A percentile compares a stretch with the other conserved stretches of the same genome.
These are phyloP conservation scores for Capsicum baccatum DNA, from an alignment of 257 asterid genomes.

Conservation along the genomic window DNA sequence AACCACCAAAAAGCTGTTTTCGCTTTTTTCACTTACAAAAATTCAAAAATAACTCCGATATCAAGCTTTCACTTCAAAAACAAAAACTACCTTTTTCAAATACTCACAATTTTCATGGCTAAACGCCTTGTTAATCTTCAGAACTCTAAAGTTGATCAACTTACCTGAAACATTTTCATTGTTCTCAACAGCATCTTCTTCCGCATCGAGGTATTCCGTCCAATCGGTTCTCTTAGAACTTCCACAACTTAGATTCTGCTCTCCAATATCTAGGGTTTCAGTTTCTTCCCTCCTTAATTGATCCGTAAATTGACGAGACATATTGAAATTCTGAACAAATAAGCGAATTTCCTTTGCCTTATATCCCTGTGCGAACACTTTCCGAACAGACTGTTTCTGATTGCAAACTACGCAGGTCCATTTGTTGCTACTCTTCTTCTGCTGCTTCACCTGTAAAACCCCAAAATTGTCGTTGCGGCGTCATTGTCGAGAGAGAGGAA, in stretches of 20 bases:
- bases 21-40: too few species aligned
- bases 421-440: conserved; percentile 86
- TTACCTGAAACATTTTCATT: conserved; percentile 42
- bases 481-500: neutral
- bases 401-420: conserved; percentile 95
- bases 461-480: neutral
- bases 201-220: conserved; percentile 70
- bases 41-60: too few species aligned
- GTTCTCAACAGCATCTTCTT: conserved; percentile 38
- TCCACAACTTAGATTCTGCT: conserved; percentile 25
- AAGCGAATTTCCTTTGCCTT: conserved; percentile 83
- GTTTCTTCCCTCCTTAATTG: conserved; percentile 36
- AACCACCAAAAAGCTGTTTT: too few species aligned
- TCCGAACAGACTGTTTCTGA: conserved; percentile 76
- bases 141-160: neutral
- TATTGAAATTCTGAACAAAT: conserved; percentile 86
- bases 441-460: conserved; percentile 83
- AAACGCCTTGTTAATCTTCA: neutral
- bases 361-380: conserved; percentile 62
- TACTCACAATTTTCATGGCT: too few species aligned
- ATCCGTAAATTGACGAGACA: conserved; percentile 75
- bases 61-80: too few species aligned
- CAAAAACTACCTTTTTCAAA: too few species aligned
- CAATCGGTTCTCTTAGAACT: conserved; percentile 66
- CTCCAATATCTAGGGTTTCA: conserved; percentile 29